These are phyloP conservation scores for Ophiostoma piceae DNA, from an alignment of 2,329 filamentous ascomycete species.

Conservation along the genomic window DNA sequence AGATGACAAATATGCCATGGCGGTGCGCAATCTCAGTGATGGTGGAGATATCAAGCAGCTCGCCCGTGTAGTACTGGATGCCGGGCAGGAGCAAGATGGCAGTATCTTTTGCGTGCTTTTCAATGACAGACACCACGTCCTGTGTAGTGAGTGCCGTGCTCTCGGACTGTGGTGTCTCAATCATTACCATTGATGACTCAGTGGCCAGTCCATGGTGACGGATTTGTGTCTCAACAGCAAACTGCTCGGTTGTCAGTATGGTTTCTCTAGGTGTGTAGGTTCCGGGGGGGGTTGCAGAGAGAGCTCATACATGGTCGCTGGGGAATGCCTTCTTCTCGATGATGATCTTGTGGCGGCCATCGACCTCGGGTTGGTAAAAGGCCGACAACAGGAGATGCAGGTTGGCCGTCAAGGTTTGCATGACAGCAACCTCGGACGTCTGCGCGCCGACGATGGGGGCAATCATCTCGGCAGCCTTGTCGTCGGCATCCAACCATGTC, in stretches of 20 bases:
- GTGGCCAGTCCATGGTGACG: constrained; percentile 64
- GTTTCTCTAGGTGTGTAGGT: not conserved
- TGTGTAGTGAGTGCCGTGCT: constrained; percentile 61
- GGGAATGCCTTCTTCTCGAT: constrained; percentile 86
- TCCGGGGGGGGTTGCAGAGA: not conserved
- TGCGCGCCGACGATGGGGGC: constrained; percentile 70
- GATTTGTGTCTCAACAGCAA: constrained; percentile 79
- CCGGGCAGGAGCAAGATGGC: constrained; percentile 77
- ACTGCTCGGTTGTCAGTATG: constrained; percentile 44
- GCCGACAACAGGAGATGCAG: constrained; percentile 77
- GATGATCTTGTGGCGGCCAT: constrained; percentile 67
- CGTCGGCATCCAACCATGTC: constrained; percentile 74
- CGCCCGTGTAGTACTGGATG: constrained; percentile 88
- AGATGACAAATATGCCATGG: constrained; percentile 52
- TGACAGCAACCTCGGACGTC: constrained; percentile 71
- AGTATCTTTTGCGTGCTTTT: constrained; percentile 64
- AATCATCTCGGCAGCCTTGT: constrained; percentile 64
- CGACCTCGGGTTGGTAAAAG: constrained; percentile 65
- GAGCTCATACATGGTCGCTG: constrained; percentile 59
- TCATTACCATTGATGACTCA: constrained; percentile 64
- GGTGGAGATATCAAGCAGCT: constrained; percentile 72
- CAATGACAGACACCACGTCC: constrained; percentile 66
- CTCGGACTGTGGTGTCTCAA: constrained; percentile 53
- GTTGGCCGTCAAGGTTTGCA: constrained; percentile 82
- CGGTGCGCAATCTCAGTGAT: constrained; percentile 71